A percentile compares a stretch with the other conserved stretches of the same genome.
These are phyloP conservation scores for Diaporthe capsici DNA, from an alignment of 2,329 filamentous ascomycete species.

Conservation along the genomic window DNA sequence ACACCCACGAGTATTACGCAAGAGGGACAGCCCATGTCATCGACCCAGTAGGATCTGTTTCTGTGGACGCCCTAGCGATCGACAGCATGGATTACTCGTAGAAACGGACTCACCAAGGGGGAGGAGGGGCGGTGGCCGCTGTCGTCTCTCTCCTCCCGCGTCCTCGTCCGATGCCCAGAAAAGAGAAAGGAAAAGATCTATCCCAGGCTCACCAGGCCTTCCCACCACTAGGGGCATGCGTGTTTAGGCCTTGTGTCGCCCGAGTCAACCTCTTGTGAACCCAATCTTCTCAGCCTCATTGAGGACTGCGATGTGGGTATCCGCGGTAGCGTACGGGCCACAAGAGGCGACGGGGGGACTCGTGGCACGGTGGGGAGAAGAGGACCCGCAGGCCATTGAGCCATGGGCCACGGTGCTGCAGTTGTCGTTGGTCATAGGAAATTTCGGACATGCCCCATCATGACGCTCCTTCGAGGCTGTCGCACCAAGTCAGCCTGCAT, in stretches of 20 bases:
- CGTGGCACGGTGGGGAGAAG: slow-evolving; percentile 2
- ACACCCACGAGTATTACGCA: slow-evolving; percentile 23
- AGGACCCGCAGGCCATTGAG: neutral
- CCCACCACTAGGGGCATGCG: slow-evolving; percentile 1
- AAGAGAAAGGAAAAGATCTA: neutral
- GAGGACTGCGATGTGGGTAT: slow-evolving; percentile 27
- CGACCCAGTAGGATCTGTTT: slow-evolving; percentile 18
- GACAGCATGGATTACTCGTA: slow-evolving; percentile 25
- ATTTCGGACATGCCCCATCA: slow-evolving; percentile 20
- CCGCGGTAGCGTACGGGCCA: slow-evolving; percentile 6
- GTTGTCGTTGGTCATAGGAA: slow-evolving; percentile 31
- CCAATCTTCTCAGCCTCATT: slow-evolving; percentile 32
- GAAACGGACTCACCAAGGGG: slow-evolving; percentile 10
- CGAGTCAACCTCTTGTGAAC: slow-evolving; percentile 31
- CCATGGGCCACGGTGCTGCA: slow-evolving; percentile 12
- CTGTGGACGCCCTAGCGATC: slow-evolving; percentile 25
- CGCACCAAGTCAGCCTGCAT: slow-evolving; percentile 10
- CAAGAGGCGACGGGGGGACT: neutral
- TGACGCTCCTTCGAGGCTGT: slow-evolving; percentile 11
- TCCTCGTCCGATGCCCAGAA: slow-evolving; percentile 6
- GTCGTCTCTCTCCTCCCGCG: neutral
- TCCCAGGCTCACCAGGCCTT: neutral
- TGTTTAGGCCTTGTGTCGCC: neutral
- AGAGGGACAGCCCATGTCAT: slow-evolving; percentile 1
- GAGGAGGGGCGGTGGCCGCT: neutral